Percentiles rank a stretch among this genome's conserved stretches.
Conservation (phyloP, 371 early-diverging fungal species). For the Zancudomyces culisetae region DNA sequence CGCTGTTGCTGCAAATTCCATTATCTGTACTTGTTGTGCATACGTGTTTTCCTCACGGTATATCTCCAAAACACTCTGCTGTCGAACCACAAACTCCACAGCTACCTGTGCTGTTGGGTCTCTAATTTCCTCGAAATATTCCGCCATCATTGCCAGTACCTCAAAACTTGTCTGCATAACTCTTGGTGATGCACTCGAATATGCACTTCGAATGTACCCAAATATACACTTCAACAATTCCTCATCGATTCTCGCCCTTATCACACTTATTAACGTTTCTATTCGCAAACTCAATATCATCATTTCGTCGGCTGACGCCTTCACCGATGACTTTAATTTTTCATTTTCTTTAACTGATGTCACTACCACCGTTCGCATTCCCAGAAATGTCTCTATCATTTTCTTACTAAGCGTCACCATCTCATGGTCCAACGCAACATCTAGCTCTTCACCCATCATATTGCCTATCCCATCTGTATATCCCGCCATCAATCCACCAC, state of each 20-base stretch:
- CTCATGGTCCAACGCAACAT: background rate
- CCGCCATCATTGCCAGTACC: conserved; percentile 9
- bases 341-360: background rate
- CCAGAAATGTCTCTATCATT: background rate
- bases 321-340: conserved; percentile 5
- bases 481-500: background rate
- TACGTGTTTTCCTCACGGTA: conserved; percentile 2
- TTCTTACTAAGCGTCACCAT: background rate
- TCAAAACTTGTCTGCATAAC: conserved; percentile 16
- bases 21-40: background rate
- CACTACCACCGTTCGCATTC: background rate
- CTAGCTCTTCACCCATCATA: background rate
- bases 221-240: conserved; percentile 8
- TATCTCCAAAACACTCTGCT: background rate
- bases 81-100: conserved; percentile 11
- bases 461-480: background rate
- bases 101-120: conserved; percentile 1
- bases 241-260: conserved; percentile 12
- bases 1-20: background rate
- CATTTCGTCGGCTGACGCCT: conserved; percentile 5
- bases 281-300: conserved; percentile 14
- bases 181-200: conserved; percentile 6
- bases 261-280: conserved; percentile 12
- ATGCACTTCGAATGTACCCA: conserved; percentile 11
- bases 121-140: conserved; percentile 12